Conservation (phyloP, 2,329 filamentous ascomycete species). For the Westerdykella ornata region DNA sequence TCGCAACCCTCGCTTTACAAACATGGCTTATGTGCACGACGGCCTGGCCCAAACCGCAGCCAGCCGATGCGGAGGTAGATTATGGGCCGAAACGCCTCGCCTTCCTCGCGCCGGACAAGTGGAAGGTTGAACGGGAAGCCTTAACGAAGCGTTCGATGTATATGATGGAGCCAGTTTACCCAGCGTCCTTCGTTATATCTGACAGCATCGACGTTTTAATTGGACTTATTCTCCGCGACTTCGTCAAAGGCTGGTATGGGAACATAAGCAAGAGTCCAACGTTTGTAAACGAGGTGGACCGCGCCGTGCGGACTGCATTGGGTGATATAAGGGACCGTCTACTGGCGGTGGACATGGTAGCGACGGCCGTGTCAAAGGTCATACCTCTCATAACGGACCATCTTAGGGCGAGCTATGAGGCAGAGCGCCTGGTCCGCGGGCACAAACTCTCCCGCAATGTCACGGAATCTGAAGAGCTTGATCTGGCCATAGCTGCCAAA, state of each 20-base stretch:
- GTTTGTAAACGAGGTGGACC: conserved; percentile 84
- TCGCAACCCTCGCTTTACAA: conserved; percentile 50
- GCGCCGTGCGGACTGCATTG: conserved; percentile 66
- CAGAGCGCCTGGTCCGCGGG: conserved; percentile 79
- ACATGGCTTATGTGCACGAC: conserved; percentile 58
- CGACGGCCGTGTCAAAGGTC: conserved; percentile 71
- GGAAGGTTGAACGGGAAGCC: conserved; percentile 63
- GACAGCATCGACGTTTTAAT: conserved; percentile 73
- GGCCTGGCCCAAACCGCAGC: conserved; percentile 40
- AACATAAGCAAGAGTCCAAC: conserved; percentile 73
- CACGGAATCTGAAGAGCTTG: conserved; percentile 93
- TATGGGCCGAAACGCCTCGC: conserved; percentile 39
- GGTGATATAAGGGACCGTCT: conserved; percentile 65
- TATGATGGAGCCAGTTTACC: conserved; percentile 60
- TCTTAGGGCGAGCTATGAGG: conserved; percentile 83
- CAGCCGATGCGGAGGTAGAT: conserved; percentile 37
- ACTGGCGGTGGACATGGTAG: conserved; percentile 71
- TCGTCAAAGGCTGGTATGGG: conserved; percentile 81
- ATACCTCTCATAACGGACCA: conserved; percentile 85
- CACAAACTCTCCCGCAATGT: conserved; percentile 81
- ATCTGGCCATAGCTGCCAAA: conserved; percentile 90
- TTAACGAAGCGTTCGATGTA: conserved; percentile 63
- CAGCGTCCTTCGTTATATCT: conserved; percentile 69
- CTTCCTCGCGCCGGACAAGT: conserved; percentile 58
- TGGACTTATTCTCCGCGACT: conserved; percentile 70